Evolutionary conservation across 305 asterid genomes (phyloP).

Genomic region (Coffea humblotiana): DNA sequence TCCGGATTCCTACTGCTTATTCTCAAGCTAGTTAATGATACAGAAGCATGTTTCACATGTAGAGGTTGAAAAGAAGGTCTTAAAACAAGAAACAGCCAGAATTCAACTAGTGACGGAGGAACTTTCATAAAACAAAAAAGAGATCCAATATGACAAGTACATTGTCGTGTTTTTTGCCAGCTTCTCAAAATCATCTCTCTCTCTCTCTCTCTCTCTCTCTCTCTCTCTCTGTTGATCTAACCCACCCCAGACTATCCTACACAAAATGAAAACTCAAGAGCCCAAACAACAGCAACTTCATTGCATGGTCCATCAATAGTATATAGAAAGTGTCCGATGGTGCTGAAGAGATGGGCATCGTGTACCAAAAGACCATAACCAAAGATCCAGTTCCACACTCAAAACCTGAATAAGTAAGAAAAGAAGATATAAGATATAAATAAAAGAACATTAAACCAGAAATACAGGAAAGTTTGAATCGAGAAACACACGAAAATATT

Average conservation of each 20-base stretch:
- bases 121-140: background rate
- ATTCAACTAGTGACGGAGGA: background rate
- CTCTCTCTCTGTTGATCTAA: background rate
- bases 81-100: background rate
- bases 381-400: slow-evolving; percentile 93
- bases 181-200: background rate
- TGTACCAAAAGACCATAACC: slow-evolving; percentile 87
- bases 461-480: background rate
- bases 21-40: background rate
- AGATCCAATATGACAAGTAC: background rate
- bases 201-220: background rate
- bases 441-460: background rate
- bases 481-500: background rate
- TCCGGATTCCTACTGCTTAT: background rate
- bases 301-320: slow-evolving; percentile 43
- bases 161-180: background rate
- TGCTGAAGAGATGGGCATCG: slow-evolving; percentile 66
- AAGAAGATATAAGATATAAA: slow-evolving; percentile 17
- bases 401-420: slow-evolving; percentile 54
- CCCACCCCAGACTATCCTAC: background rate
- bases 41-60: background rate
- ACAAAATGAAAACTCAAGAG: background rate
- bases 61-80: background rate
- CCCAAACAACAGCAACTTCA: background rate
- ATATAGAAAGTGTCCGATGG: slow-evolving; percentile 84